Conservation (phyloP, 768 basidiomycete species). For the Krasilnikovozyma curviuscula region DNA sequence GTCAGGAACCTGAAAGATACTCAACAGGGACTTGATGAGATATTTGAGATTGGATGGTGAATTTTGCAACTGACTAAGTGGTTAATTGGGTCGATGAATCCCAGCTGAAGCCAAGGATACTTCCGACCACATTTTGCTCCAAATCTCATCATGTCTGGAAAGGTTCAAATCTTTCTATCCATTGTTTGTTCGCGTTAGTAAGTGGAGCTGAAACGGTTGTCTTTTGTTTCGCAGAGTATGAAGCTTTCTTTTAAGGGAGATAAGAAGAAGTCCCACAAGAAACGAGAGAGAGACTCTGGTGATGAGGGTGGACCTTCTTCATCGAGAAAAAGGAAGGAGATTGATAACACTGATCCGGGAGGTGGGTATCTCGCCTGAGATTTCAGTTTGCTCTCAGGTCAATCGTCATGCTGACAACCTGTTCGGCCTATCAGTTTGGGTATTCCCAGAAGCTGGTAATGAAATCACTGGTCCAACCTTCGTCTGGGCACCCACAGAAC, state of each 20-base stretch:
- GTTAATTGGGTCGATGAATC: too few species aligned
- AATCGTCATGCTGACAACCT: not conserved
- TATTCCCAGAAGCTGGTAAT: constrained; percentile 5
- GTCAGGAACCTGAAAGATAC: too few species aligned
- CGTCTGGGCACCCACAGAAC: constrained; percentile 9
- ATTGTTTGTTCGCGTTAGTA: too few species aligned
- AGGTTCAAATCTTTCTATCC: too few species aligned
- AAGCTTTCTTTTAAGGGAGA: constrained; percentile 13
- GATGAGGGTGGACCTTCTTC: not conserved
- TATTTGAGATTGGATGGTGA: too few species aligned
- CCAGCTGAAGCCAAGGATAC: too few species aligned
- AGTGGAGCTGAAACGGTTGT: not conserved
- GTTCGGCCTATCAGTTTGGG: constrained; percentile 4
- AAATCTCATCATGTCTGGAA: too few species aligned
- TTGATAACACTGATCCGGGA: constrained; percentile 1
- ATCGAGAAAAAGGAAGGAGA: constrained; percentile 2
- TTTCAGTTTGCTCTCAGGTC: not conserved
- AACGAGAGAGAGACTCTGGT: not conserved
- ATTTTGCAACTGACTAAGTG: too few species aligned
- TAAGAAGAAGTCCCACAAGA: constrained; percentile 12
- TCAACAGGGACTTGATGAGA: too few species aligned
- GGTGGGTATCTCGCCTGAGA: not conserved
- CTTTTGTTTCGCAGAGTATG: constrained; percentile 1
- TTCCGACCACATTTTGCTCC: too few species aligned
- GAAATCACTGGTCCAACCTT: constrained; percentile 12